A percentile compares a stretch with the other conserved stretches of the same genome.
Evolutionary conservation across 2,329 filamentous ascomycete species (phyloP).

Genomic region (Erysiphe pulchra): DNA sequence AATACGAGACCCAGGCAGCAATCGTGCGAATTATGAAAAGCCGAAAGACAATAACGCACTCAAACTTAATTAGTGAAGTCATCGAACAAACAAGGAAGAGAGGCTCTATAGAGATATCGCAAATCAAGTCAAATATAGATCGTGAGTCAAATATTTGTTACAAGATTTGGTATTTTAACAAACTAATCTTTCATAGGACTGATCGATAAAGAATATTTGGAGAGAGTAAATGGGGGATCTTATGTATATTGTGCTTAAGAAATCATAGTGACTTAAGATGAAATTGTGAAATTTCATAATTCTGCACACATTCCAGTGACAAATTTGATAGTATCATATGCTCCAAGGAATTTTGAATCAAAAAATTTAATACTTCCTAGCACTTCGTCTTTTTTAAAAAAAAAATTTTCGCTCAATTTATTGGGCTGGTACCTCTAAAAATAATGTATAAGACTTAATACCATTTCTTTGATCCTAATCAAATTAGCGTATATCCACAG

Average conservation of each 20-base stretch:
- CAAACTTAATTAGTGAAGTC: slow-evolving; percentile 73
- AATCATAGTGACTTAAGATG: too few relatives aligned
- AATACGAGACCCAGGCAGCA: slow-evolving; percentile 90
- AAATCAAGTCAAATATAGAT: slow-evolving; percentile 96
- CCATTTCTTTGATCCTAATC: too few relatives aligned
- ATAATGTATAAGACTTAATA: too few relatives aligned
- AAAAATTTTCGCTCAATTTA: too few relatives aligned
- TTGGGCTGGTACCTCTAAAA: too few relatives aligned
- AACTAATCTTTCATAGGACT: slow-evolving; percentile 20
- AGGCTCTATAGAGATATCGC: slow-evolving; percentile 58
- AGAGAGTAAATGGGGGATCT: slow-evolving; percentile 37
- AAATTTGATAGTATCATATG: too few relatives aligned
- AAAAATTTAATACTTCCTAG: too few relatives aligned
- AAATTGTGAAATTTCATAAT: too few relatives aligned
- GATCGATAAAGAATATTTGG: slow-evolving; percentile 84
- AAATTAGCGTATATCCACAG: too few relatives aligned
- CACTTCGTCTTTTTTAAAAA: too few relatives aligned
- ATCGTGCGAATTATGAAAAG: slow-evolving; percentile 96
- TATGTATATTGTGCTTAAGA: slow-evolving; percentile 45
- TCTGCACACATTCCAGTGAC: too few relatives aligned
- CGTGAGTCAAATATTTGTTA: slow-evolving; percentile 25
- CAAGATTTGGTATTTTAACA: neutral
- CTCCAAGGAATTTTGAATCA: too few relatives aligned
- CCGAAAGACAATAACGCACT: slow-evolving; percentile 62
- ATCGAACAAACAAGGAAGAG: slow-evolving; percentile 73